These are phyloP conservation scores for Amoebophrya sp. DNA, from an alignment of 169 alveolate genomes.

Conservation along the genomic window DNA sequence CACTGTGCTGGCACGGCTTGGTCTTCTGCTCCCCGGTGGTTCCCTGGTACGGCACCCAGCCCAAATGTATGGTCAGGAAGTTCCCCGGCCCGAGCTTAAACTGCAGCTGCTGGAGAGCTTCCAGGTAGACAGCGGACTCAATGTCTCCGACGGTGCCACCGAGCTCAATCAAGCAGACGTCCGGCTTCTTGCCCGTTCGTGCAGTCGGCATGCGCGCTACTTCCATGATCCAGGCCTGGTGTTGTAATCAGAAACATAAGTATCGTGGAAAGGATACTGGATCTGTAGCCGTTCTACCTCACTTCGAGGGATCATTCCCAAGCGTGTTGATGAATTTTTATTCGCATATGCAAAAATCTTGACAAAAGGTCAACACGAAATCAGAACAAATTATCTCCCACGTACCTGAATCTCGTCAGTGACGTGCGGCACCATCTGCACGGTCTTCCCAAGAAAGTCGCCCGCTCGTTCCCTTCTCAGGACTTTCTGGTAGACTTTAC, in stretches of 20 bases:
- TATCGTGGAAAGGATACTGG: no score
- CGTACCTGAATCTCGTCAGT: constrained; percentile 65
- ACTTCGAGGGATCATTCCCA: no score
- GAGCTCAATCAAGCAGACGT: constrained; percentile 87
- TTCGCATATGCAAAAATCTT: no score
- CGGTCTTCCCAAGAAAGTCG: constrained; percentile 91
- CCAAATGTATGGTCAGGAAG: constrained; percentile 58
- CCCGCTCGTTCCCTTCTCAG: constrained; percentile 85
- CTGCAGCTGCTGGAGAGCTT: constrained; percentile 80
- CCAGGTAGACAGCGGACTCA: constrained; percentile 85
- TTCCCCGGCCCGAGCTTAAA: constrained; percentile 66
- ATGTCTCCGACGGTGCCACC: constrained; percentile 97
- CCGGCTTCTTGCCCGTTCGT: constrained; percentile 60
- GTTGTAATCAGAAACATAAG: no score
- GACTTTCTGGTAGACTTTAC: constrained; percentile 85
- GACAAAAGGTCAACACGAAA: no score
- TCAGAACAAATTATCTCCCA: no score
- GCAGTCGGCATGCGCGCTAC: constrained; percentile 61
- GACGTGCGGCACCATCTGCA: constrained; percentile 67
- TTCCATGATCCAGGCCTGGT: constrained; percentile 70
- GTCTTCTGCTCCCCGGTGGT: constrained; percentile 82
- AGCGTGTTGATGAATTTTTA: no score
- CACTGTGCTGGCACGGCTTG: constrained; percentile 90
- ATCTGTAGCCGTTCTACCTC: no score
- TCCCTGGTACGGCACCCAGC: constrained; percentile 74